phyloP scores from a whole-genome alignment of 306 rosid genomes.

The Pyrus communis region DNA sequence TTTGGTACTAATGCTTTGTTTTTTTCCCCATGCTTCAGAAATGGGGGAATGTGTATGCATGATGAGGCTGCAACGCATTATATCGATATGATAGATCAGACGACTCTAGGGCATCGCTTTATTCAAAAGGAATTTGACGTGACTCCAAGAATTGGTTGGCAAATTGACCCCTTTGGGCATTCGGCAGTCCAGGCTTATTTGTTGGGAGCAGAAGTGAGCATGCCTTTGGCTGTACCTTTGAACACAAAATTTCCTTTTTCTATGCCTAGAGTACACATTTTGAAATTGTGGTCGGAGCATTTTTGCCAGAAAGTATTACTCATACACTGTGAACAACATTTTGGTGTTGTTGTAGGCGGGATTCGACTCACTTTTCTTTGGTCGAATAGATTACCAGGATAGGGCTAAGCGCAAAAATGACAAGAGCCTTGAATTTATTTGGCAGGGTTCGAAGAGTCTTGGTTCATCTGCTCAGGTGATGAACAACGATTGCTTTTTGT shows the following conservation, averaged over 20 bases:
- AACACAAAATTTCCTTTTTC: neutral
- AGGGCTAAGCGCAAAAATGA: slow-evolving; percentile 43
- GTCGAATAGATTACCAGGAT: slow-evolving; percentile 49
- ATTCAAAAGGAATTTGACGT: slow-evolving; percentile 29
- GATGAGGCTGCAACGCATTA: slow-evolving; percentile 88
- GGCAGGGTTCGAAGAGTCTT: slow-evolving; percentile 47
- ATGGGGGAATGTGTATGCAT: slow-evolving; percentile 97
- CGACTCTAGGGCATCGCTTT: slow-evolving; percentile 36
- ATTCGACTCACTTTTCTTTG: slow-evolving; percentile 42
- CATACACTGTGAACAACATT: neutral
- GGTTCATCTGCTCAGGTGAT: slow-evolving; percentile 45
- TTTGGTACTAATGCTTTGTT: neutral
- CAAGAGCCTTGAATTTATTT: slow-evolving; percentile 44
- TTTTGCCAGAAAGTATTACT: neutral
- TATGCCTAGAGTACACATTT: neutral
- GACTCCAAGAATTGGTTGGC: slow-evolving; percentile 57
- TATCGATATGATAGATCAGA: slow-evolving; percentile 64
- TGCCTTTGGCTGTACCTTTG: neutral
- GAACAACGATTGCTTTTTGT: neutral
- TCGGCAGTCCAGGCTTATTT: slow-evolving; percentile 57
- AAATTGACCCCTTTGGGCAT: slow-evolving; percentile 59
- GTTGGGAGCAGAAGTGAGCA: slow-evolving; percentile 46
- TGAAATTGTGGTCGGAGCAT: neutral
- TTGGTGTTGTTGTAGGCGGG: slow-evolving; percentile 34
- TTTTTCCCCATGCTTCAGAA: slow-evolving; percentile 37